Conservation (phyloP, 2,329 filamentous ascomycete genomes). For the Zalaria obscura region DNA sequence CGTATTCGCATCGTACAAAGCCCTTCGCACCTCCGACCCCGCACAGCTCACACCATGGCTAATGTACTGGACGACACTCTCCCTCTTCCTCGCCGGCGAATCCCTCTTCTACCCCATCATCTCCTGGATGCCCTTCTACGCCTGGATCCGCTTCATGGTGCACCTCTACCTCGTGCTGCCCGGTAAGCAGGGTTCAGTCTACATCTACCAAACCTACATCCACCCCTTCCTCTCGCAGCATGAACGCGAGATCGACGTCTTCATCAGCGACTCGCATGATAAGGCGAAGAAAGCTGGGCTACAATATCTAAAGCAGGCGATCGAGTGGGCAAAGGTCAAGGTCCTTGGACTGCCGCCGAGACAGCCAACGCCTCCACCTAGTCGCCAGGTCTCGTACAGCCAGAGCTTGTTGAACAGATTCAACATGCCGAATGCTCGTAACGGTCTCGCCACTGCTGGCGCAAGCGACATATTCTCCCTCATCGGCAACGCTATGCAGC, state of each 20-base stretch:
- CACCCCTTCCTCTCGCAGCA: conserved; percentile 82
- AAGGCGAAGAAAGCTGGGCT: conserved; percentile 64
- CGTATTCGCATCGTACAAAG: conserved; percentile 95
- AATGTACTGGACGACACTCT: conserved; percentile 96
- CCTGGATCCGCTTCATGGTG: conserved; percentile 74
- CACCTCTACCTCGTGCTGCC: conserved; percentile 94
- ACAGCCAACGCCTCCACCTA: conserved; percentile 32
- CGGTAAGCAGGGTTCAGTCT: conserved; percentile 82
- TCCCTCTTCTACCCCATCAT: conserved; percentile 81
- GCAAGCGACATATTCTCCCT: conserved; percentile 61
- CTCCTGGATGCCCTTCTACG: conserved; percentile 85
- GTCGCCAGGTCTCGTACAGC: conserved; percentile 47
- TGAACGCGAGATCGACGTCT: conserved; percentile 76
- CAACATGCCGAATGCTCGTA: conserved; percentile 59
- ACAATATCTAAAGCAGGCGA: conserved; percentile 32
- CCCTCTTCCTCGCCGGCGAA: conserved; percentile 67
- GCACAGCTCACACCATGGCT: conserved; percentile 90
- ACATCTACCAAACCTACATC: conserved; percentile 72
- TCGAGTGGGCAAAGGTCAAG: conserved; percentile 52
- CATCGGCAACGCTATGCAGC: conserved; percentile 59
- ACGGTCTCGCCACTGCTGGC: conserved; percentile 29
- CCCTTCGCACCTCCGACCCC: conserved; percentile 81
- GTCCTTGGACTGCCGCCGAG: conserved; percentile 62
- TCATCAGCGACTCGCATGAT: conserved; percentile 72
- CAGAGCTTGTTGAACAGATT: conserved; percentile 75